Evolutionary conservation across 2,329 filamentous ascomycete genomes (phyloP).

Genomic region (Cordyceps tenuipes): DNA sequence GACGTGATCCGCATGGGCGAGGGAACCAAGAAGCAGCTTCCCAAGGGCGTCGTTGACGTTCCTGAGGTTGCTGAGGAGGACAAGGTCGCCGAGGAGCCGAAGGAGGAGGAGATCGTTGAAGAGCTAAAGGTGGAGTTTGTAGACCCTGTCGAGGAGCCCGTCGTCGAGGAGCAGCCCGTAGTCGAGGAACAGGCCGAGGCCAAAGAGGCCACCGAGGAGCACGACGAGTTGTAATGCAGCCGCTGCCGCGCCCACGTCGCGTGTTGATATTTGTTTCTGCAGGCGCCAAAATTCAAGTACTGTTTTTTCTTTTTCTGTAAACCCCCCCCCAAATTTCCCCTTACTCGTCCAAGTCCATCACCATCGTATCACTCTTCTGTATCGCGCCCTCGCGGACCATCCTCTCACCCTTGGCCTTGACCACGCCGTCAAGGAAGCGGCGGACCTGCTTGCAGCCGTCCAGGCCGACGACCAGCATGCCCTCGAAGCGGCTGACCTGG

Average conservation of each 20-base stretch:
- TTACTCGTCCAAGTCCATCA: slow-evolving; percentile 37
- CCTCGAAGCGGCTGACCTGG: slow-evolving; percentile 73
- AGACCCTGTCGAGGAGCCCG: not conserved
- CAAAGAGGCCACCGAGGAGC: slow-evolving; percentile 17
- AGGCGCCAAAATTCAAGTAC: slow-evolving; percentile 7
- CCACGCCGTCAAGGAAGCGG: slow-evolving; percentile 69
- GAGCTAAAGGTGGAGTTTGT: not conserved
- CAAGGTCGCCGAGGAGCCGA: slow-evolving; percentile 15
- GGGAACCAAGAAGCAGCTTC: slow-evolving; percentile 67
- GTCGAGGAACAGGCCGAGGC: slow-evolving; percentile 16
- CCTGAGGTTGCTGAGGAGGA: slow-evolving; percentile 25
- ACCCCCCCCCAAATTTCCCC: not conserved
- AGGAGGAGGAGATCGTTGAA: not conserved
- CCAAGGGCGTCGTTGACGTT: slow-evolving; percentile 47
- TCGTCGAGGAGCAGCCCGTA: not conserved
- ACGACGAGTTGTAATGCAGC: slow-evolving; percentile 41
- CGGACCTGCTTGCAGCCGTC: slow-evolving; percentile 86
- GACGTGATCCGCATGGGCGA: slow-evolving; percentile 89
- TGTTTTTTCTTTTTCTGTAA: not conserved
- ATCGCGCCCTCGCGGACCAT: slow-evolving; percentile 51
- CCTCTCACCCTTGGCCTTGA: slow-evolving; percentile 60
- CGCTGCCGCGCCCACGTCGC: not conserved
- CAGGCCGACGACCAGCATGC: slow-evolving; percentile 85
- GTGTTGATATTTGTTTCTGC: not conserved
- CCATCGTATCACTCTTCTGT: slow-evolving; percentile 39